These are phyloP conservation scores for Huntiella decipiens DNA, from an alignment of 2,329 filamentous ascomycete species.

Conservation along the genomic window DNA sequence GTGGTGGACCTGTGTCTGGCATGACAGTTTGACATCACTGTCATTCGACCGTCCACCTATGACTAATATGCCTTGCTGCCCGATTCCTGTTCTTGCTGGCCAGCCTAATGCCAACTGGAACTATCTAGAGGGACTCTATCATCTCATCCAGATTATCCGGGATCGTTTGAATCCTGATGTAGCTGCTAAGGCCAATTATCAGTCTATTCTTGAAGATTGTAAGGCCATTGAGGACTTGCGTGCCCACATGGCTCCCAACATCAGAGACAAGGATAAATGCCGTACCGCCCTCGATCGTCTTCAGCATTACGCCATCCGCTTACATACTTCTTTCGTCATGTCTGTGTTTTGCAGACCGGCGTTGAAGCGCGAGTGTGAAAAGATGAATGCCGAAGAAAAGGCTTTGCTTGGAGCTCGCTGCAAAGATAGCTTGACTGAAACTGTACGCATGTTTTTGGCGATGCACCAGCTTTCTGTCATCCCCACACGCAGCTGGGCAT, in stretches of 20 bases:
- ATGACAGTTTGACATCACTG: conserved; percentile 44
- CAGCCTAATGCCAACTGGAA: conserved; percentile 29
- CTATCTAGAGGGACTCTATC: conserved; percentile 47
- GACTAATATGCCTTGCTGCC: conserved; percentile 38
- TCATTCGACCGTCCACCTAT: conserved; percentile 49
- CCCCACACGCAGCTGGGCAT: conserved; percentile 47
- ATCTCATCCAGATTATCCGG: conserved; percentile 42
- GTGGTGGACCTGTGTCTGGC: conserved; percentile 50
- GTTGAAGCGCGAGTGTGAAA: conserved; percentile 31
- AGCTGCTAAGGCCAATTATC: conserved; percentile 28
- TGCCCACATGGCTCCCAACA: conserved; percentile 28
- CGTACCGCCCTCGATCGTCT: conserved; percentile 43
- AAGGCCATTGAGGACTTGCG: conserved; percentile 33
- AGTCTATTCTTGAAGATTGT: conserved; percentile 39
- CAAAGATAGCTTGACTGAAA: conserved; percentile 43
- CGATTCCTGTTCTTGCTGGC: conserved; percentile 28
- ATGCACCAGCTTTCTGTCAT: conserved; percentile 51
- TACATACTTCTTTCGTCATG: conserved; percentile 46
- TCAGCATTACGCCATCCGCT: conserved; percentile 43
- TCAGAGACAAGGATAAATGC: conserved; percentile 42
- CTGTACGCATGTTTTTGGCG: conserved; percentile 47
- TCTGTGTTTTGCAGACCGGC: conserved; percentile 46
- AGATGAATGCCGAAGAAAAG: conserved; percentile 33
- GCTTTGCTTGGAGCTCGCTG: conserved; percentile 36
- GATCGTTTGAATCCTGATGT: conserved; percentile 36